phyloP scores from a whole-genome alignment of 208 protist genomes.

The Sergeia podlipaevii region DNA sequence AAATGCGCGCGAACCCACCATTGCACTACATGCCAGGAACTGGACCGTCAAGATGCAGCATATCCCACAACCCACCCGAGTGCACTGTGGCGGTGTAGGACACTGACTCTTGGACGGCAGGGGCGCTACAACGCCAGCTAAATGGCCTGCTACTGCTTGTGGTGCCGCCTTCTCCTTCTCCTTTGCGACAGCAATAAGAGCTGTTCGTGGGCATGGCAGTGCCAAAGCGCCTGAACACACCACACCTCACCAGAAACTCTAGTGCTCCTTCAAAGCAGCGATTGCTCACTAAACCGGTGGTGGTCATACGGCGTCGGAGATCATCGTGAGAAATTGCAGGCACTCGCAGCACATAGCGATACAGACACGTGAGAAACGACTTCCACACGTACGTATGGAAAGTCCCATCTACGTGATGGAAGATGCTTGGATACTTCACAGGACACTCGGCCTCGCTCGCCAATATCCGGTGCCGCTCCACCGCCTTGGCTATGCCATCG shows the following conservation, averaged over 20 bases:
- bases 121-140: too few species aligned
- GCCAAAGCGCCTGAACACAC: conserved; percentile 11
- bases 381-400: conserved; percentile 81
- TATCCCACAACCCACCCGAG: conserved; percentile 12
- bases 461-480: not conserved
- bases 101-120: not conserved
- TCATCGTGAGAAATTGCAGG: conserved; percentile 51
- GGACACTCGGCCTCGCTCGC: not conserved
- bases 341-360: conserved; percentile 44
- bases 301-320: conserved; percentile 24
- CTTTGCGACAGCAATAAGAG: not conserved
- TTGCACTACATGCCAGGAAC: conserved; percentile 2
- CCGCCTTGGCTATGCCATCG: not conserved
- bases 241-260: conserved; percentile 35
- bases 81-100: conserved; percentile 7
- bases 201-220: not conserved
- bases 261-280: conserved; percentile 40
- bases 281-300: conserved; percentile 47
- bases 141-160: too few species aligned
- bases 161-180: not conserved
- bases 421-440: conserved; percentile 71
- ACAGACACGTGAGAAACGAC: conserved; percentile 46
- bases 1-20: too few species aligned
- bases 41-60: conserved; percentile 2
- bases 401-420: conserved; percentile 80